Evolutionary conservation across 2,329 filamentous ascomycete genomes (phyloP).

Genomic region (Taxawa tesnikishii): DNA sequence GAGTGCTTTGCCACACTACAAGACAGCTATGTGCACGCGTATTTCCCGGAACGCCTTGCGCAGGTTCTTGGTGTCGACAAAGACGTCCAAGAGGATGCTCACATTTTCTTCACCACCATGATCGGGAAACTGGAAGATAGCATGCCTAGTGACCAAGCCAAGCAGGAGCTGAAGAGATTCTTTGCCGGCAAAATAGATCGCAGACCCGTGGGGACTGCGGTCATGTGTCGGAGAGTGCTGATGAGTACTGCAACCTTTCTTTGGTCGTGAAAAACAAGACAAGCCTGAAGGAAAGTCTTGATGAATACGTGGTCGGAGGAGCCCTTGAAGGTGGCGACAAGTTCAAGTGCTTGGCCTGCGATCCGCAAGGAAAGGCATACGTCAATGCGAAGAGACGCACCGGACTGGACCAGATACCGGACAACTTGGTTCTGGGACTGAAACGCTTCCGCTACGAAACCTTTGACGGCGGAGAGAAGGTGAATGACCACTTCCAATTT

Average conservation of each 20-base stretch:
- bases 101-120: conserved; percentile 91
- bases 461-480: conserved; percentile 73
- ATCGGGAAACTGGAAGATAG: conserved; percentile 87
- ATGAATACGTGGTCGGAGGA: conserved; percentile 93
- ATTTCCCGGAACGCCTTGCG: conserved; percentile 64
- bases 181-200: conserved; percentile 88
- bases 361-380: conserved; percentile 40
- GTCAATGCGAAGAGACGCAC: conserved; percentile 91
- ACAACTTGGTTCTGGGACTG: conserved; percentile 90
- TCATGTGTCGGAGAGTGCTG: conserved; percentile 81
- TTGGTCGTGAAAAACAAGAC: conserved; percentile 92
- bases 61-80: conserved; percentile 74
- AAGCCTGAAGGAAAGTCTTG: conserved; percentile 71
- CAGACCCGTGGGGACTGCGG: conserved; percentile 91
- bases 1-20: conserved; percentile 78
- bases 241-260: conserved; percentile 88
- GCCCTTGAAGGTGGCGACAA: conserved; percentile 97
- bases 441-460: conserved; percentile 75
- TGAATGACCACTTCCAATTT: conserved; percentile 91
- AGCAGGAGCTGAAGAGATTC: conserved; percentile 64
- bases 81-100: conserved; percentile 90
- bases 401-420: conserved; percentile 81
- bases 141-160: conserved; percentile 54
- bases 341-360: conserved; percentile 90
- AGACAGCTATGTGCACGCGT: conserved; percentile 58